Evolutionary conservation across 2,329 filamentous ascomycete genomes (phyloP).

Genomic region (Calonectria montana): DNA sequence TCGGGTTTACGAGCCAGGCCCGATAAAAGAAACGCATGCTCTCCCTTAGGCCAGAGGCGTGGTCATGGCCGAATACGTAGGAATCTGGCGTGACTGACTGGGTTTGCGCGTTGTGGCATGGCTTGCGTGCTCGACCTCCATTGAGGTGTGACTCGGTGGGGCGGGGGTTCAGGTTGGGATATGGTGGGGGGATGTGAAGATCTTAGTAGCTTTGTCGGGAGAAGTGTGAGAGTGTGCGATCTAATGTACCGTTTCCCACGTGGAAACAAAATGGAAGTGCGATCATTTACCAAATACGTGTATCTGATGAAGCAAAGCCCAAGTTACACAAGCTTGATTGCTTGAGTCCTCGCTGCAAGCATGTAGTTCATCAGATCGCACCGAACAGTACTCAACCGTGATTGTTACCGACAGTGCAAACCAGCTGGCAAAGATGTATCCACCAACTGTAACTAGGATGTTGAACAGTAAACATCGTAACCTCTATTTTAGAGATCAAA

Average conservation of each 20-base stretch:
- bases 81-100: background rate
- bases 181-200: background rate
- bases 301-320: background rate
- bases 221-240: background rate
- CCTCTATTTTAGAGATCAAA: background rate
- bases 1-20: conserved; percentile 11
- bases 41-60: background rate
- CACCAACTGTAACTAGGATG: background rate
- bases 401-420: background rate
- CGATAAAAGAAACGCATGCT: background rate
- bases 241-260: background rate
- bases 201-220: background rate
- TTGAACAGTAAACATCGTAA: background rate
- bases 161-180: background rate
- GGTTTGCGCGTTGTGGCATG: background rate
- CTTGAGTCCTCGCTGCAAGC: too few species aligned
- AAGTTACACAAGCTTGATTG: background rate
- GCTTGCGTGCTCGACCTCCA: conserved; percentile 8
- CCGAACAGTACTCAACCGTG: too few species aligned
- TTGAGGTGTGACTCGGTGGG: background rate
- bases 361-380: too few species aligned
- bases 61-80: background rate
- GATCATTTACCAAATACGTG: background rate
- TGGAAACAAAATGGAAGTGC: background rate
- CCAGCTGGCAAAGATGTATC: background rate